Evolutionary conservation across 768 basidiomycete genomes (phyloP).

Genomic region (Rubroboletus pulcherrimus): DNA sequence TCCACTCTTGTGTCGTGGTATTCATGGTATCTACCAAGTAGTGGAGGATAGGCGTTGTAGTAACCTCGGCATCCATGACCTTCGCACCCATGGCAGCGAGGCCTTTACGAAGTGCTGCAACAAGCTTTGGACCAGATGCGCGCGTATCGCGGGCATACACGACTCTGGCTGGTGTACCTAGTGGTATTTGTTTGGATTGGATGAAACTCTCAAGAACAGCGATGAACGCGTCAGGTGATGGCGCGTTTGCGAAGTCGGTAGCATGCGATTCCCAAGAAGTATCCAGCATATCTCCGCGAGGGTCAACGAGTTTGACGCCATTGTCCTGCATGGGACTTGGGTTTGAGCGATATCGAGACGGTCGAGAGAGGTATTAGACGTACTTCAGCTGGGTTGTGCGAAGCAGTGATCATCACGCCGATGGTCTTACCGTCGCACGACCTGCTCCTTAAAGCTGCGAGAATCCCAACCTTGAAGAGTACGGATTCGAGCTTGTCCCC

Average conservation of each 20-base stretch:
- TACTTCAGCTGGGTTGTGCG: constrained; percentile 98
- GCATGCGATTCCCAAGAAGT: constrained; percentile 89
- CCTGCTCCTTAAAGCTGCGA: constrained; percentile 90
- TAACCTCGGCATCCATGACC: constrained; percentile 72
- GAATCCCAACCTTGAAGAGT: constrained; percentile 88
- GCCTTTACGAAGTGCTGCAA: constrained; percentile 78
- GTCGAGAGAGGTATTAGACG: constrained; percentile 18
- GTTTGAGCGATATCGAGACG: neutral
- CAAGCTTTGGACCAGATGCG: constrained; percentile 75
- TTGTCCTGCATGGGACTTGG: constrained; percentile 66
- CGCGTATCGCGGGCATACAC: constrained; percentile 94
- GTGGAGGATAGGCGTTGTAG: constrained; percentile 93
- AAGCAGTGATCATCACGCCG: constrained; percentile 98
- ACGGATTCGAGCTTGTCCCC: constrained; percentile 77
- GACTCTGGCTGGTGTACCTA: constrained; percentile 73
- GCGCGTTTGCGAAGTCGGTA: constrained; percentile 81
- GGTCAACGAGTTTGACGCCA: constrained; percentile 97
- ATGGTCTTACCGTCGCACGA: constrained; percentile 87
- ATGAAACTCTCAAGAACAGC: constrained; percentile 60
- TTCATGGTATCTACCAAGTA: constrained; percentile 91
- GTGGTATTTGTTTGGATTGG: constrained; percentile 64
- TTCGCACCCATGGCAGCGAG: constrained; percentile 69
- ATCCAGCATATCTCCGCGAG: constrained; percentile 96
- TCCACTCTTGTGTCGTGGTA: constrained; percentile 72
- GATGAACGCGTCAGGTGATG: constrained; percentile 70